Percentiles rank a stretch among this genome's conserved stretches.
phyloP scores from a whole-genome alignment of 768 basidiomycete genomes.

The Auricularia sp. region DNA sequence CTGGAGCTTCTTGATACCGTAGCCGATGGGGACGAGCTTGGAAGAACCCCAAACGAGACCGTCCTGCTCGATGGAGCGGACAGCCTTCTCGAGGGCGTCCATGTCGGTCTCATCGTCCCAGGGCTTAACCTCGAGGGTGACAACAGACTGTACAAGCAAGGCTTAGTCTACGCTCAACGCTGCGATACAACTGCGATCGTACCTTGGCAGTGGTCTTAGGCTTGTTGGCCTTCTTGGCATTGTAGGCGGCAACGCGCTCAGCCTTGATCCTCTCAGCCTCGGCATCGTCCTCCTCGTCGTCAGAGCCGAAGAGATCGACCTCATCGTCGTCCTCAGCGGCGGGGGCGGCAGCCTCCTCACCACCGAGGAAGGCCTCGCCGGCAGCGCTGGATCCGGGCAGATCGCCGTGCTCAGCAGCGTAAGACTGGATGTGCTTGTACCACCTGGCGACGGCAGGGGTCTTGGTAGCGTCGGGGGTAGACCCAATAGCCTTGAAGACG shows the following conservation, averaged over 20 bases:
- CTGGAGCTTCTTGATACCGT: conserved; percentile 89
- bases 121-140: conserved; percentile 96
- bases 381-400: conserved; percentile 82
- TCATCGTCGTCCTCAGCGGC: conserved; percentile 55
- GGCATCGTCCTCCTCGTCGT: conserved; percentile 62
- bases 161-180: neutral
- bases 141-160: conserved; percentile 64
- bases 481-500: conserved; percentile 73
- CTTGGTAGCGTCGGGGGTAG: conserved; percentile 51
- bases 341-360: conserved; percentile 36
- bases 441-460: conserved; percentile 76
- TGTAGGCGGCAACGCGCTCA: conserved; percentile 88
- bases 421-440: conserved; percentile 92
- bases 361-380: conserved; percentile 58
- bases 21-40: conserved; percentile 88
- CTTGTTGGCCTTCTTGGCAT: conserved; percentile 87
- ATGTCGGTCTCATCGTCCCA: conserved; percentile 99
- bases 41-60: conserved; percentile 95
- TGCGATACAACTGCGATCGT: too few species aligned
- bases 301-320: conserved; percentile 80
- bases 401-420: conserved; percentile 60
- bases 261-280: conserved; percentile 84
- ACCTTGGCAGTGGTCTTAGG: conserved; percentile 84
- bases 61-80: conserved; percentile 77
- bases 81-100: conserved; percentile 68